These are phyloP conservation scores for Fusarium veterinarium DNA, from an alignment of 2,329 filamentous ascomycete species.

Conservation along the genomic window DNA sequence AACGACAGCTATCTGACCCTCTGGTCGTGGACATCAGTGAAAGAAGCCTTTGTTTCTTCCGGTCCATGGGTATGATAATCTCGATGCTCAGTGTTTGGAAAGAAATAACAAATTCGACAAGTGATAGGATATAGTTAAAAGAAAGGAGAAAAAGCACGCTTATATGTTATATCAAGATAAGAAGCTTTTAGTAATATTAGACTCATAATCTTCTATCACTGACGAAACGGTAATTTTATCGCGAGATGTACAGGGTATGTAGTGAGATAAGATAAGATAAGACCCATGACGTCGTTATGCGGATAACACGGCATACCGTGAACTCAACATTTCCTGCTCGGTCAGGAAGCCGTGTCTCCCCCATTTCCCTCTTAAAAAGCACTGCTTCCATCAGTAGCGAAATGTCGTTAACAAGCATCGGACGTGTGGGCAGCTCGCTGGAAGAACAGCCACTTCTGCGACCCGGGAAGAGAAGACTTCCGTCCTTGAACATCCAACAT, in stretches of 20 bases:
- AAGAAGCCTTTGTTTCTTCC: too few species aligned
- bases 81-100: accelerated
- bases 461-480: neutral
- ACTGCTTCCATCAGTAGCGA: accelerated
- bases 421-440: accelerated
- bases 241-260: neutral
- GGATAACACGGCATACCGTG: neutral
- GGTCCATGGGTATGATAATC: accelerated
- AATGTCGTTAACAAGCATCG: neutral
- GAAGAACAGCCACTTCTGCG: conserved; percentile 1
- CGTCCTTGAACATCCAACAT: conserved; percentile 10
- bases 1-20: accelerated
- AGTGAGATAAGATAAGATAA: neutral
- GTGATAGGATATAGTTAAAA: neutral
- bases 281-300: neutral
- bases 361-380: accelerated
- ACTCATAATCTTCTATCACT: accelerated
- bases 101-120: too few species aligned
- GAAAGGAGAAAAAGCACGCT: accelerated
- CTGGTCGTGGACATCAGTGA: accelerated
- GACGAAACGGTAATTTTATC: accelerated
- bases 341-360: accelerated
- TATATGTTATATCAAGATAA: accelerated
- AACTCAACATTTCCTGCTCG: accelerated
- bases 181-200: neutral